Conservation (phyloP, 495 filamentous ascomycete species). For the Penicillium maclennaniae region DNA sequence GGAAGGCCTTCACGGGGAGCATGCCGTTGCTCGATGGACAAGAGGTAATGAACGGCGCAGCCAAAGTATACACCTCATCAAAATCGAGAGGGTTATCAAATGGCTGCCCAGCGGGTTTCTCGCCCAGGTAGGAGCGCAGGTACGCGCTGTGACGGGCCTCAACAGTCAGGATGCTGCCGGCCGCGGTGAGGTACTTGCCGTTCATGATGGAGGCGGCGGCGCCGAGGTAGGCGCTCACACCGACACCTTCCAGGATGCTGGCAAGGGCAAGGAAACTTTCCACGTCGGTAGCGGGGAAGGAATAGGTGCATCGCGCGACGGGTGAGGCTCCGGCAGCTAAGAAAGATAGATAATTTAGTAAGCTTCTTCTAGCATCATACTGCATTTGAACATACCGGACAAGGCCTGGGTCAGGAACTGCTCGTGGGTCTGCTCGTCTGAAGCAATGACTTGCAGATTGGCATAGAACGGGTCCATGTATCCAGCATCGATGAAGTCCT, state of each 20-base stretch:
- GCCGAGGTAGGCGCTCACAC: conserved; percentile 57
- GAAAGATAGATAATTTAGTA: background rate
- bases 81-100: conserved; percentile 56
- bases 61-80: conserved; percentile 59
- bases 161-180: conserved; percentile 58
- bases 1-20: conserved; percentile 58
- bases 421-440: conserved; percentile 57
- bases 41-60: conserved; percentile 53
- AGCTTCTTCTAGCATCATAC: too few species aligned
- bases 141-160: conserved; percentile 60
- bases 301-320: conserved; percentile 53
- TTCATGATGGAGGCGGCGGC: conserved; percentile 55
- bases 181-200: conserved; percentile 53
- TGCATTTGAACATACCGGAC: conserved; percentile 21
- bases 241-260: conserved; percentile 52
- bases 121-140: conserved; percentile 47
- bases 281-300: conserved; percentile 50
- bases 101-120: conserved; percentile 50
- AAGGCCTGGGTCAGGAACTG: conserved; percentile 52
- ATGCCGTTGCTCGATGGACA: conserved; percentile 52
- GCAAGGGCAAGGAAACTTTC: conserved; percentile 48
- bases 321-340: conserved; percentile 42
- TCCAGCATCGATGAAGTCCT: conserved; percentile 50
- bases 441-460: conserved; percentile 48
- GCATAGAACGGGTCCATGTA: conserved; percentile 47